Evolutionary conservation across 257 asterid species (phyloP), one percentile per base, ranked within the genome.

Genomic region (Misopates orontium): DNA sequence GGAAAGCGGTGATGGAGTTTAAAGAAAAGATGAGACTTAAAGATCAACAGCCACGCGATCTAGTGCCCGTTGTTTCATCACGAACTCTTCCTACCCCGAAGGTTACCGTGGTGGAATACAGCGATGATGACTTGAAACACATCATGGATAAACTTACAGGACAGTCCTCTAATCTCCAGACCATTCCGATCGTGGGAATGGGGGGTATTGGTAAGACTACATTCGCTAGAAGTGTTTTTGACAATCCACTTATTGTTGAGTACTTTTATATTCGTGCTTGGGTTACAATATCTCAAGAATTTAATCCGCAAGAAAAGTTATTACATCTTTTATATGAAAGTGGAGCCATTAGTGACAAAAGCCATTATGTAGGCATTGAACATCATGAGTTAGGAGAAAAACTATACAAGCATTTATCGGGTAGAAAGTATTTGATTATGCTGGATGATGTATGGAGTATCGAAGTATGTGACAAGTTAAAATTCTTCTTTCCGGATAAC

Each of bases 201-300:
- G 60, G 60, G 7, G 60, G 60, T 22, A 55, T 55, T 14, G 60
- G 60, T 55, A 55, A 55, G 60, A 55, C 60, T 22, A 24, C 60
- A 8, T 19, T 55, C 0, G 41, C 36, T 4, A 23, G 11, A 4
- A 14, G 10, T 24, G 41, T 55, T 24, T 55, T 23, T 28, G 9
- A 55, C 1, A 31, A 55, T 24, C 19, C 19, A 9, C 36, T 22
- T 24, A 24, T 24, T 31, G 24, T 55, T 3, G 17, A 55, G 12
- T 28, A 15, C 18, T 55, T 55, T 25, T 16, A 23, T 55, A 14
- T 55, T 14, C 20, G 60, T 7, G 40, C 60, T 22, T 55, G 60
- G 60, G 60, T 55, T 31, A 55, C 60, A 4, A 18, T 55, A 25
- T 55, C 60, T 23, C 60, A 55, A 31, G 31, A 9, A 23, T 55